Evolutionary conservation across 2,329 filamentous ascomycete species (phyloP).

Genomic region (Colletotrichum sp.): DNA sequence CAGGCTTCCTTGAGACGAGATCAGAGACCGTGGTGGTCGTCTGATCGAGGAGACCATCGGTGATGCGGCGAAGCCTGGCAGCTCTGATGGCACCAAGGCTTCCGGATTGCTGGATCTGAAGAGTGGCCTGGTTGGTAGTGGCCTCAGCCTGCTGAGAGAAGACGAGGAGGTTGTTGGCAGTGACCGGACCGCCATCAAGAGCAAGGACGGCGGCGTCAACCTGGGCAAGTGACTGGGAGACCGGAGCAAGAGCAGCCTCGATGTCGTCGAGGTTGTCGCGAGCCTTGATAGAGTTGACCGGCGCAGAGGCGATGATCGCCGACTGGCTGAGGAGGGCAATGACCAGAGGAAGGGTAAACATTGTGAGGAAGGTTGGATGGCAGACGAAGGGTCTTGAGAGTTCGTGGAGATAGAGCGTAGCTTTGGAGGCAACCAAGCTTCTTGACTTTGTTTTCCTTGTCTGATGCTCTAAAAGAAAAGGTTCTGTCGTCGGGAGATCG

Average conservation of each 20-base stretch:
- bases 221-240: background rate
- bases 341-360: background rate
- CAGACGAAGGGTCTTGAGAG: slow-evolving; percentile 8
- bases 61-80: slow-evolving; percentile 24
- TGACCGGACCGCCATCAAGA: slow-evolving; percentile 7
- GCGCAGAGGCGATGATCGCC: slow-evolving; percentile 1
- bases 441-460: slow-evolving; percentile 15
- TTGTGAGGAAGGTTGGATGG: background rate
- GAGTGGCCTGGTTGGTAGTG: slow-evolving; percentile 24
- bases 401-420: background rate
- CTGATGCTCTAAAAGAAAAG: background rate
- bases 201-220: slow-evolving; percentile 9
- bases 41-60: slow-evolving; percentile 23
- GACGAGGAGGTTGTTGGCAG: slow-evolving; percentile 14
- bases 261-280: slow-evolving; percentile 1
- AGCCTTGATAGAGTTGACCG: background rate
- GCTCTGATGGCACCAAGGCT: slow-evolving; percentile 24
- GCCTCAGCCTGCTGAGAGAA: slow-evolving; percentile 11
- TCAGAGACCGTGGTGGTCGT: slow-evolving; percentile 26
- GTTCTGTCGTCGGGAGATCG: background rate
- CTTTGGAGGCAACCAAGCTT: slow-evolving; percentile 4
- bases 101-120: slow-evolving; percentile 28
- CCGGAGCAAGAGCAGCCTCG: slow-evolving; percentile 3
- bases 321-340: slow-evolving; percentile 12
- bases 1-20: slow-evolving; percentile 28